Conservation (phyloP, 2,329 filamentous ascomycete species). For the Dryadomyces quercus-mongolicae region DNA sequence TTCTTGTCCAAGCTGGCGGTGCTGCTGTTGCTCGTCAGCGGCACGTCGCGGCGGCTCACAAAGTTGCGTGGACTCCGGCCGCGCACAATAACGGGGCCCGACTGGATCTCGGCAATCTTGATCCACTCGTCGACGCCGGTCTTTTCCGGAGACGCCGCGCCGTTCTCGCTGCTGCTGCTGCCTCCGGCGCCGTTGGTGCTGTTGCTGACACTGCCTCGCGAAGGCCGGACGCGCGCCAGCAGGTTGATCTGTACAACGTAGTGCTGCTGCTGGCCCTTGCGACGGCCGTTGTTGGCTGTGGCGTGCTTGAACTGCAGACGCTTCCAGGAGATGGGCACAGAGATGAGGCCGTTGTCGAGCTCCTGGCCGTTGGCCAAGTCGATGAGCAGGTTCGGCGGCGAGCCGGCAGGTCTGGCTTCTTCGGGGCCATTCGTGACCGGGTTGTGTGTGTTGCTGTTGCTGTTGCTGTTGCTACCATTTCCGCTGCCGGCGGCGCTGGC, state of each 20-base stretch:
- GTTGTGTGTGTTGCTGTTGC: conserved; percentile 16
- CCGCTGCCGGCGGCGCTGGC: conserved; percentile 31
- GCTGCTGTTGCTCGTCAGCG: conserved; percentile 37
- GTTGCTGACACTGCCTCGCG: neutral
- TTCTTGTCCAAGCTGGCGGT: conserved; percentile 26
- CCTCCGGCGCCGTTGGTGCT: conserved; percentile 1
- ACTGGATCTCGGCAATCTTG: conserved; percentile 73
- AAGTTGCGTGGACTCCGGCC: conserved; percentile 91
- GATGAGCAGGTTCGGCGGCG: conserved; percentile 42
- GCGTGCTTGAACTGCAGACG: conserved; percentile 90
- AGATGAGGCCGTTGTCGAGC: conserved; percentile 62
- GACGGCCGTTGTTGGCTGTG: conserved; percentile 87
- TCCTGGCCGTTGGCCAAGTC: conserved; percentile 47
- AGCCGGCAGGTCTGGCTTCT: conserved; percentile 34
- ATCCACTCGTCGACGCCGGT: conserved; percentile 36
- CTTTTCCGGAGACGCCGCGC: conserved; percentile 26
- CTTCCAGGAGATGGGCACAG: conserved; percentile 84
- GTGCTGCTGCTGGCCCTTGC: conserved; percentile 91
- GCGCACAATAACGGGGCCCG: conserved; percentile 87
- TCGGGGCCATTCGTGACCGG: conserved; percentile 1
- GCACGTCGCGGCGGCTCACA: conserved; percentile 77
- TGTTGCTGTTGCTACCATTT: neutral
- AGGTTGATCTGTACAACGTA: conserved; percentile 82
- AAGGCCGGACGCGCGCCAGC: conserved; percentile 34
- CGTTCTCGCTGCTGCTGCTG: neutral